These are phyloP conservation scores for Paecilomyces fulvus DNA, from an alignment of 2,329 filamentous ascomycete species.

Conservation along the genomic window DNA sequence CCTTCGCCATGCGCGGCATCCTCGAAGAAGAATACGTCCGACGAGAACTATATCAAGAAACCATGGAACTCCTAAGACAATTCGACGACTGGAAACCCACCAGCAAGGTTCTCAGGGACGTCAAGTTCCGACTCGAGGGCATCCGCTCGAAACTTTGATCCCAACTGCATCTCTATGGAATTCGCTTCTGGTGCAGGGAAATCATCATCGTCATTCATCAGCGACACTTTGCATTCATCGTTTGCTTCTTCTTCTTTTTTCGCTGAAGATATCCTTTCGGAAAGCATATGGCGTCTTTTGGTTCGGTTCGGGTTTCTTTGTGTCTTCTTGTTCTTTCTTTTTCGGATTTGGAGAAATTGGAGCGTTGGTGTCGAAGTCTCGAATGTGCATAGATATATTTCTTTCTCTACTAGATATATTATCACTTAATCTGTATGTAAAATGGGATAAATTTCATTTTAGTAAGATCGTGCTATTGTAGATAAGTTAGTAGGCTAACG, in stretches of 20 bases:
- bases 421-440: conserved; percentile 2
- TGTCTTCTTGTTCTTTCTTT: not conserved
- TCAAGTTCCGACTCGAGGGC: conserved; percentile 87
- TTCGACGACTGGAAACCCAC: conserved; percentile 91
- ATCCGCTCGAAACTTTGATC: conserved; percentile 70
- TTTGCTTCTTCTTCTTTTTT: not conserved
- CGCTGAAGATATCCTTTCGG: not conserved
- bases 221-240: not conserved
- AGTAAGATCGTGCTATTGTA: too few species aligned
- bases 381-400: not conserved
- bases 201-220: not conserved
- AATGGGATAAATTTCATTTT: not conserved
- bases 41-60: conserved; percentile 68
- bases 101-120: conserved; percentile 87
- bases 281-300: not conserved
- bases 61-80: conserved; percentile 66
- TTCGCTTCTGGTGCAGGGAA: not conserved
- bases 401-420: not conserved
- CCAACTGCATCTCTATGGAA: not conserved
- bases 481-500: too few species aligned
- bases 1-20: conserved; percentile 91
- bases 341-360: not conserved
- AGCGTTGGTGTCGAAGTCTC: not conserved
- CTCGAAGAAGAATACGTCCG: conserved; percentile 88
- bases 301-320: not conserved